Percentiles rank a stretch among this genome's conserved stretches.
phyloP scores from a whole-genome alignment of 2,329 filamentous ascomycete genomes.

The Aspergillus sp. region DNA sequence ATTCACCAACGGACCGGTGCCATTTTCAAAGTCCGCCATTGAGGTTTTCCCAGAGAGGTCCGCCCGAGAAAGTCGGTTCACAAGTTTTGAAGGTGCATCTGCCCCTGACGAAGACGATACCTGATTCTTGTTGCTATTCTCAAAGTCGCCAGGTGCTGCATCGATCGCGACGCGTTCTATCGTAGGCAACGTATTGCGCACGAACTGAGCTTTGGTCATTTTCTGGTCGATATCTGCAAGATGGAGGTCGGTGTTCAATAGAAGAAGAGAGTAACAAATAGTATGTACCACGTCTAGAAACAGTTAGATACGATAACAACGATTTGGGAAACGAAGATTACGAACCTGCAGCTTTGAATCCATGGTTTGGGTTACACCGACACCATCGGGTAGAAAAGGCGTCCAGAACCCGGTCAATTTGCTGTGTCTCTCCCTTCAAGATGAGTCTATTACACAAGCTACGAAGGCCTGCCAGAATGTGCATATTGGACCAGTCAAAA shows the following conservation, averaged over 20 bases:
- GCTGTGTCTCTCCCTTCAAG: conserved; percentile 87
- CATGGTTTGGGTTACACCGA: conserved; percentile 83
- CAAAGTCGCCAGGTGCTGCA: conserved; percentile 60
- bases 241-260: conserved; percentile 94
- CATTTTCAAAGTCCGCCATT: conserved; percentile 24
- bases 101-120: conserved; percentile 9
- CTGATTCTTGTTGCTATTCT: conserved; percentile 32
- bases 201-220: conserved; percentile 91
- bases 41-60: conserved; percentile 17
- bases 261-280: conserved; percentile 90
- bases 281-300: conserved; percentile 82
- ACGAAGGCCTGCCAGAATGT: conserved; percentile 70
- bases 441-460: conserved; percentile 74
- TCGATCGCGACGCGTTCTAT: conserved; percentile 71
- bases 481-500: conserved; percentile 77
- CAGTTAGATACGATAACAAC: conserved; percentile 23
- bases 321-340: conserved; percentile 5
- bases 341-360: conserved; percentile 81
- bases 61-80: conserved; percentile 20
- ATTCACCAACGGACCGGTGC: conserved; percentile 65
- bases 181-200: conserved; percentile 93
- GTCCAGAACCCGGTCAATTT: conserved; percentile 89
- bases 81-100: conserved; percentile 14
- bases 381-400: conserved; percentile 88
- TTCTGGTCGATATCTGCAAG: conserved; percentile 91